Conservation (phyloP, 192 early-diverging fungal genomes). For the Gaertneriomyces semiglobifer region DNA sequence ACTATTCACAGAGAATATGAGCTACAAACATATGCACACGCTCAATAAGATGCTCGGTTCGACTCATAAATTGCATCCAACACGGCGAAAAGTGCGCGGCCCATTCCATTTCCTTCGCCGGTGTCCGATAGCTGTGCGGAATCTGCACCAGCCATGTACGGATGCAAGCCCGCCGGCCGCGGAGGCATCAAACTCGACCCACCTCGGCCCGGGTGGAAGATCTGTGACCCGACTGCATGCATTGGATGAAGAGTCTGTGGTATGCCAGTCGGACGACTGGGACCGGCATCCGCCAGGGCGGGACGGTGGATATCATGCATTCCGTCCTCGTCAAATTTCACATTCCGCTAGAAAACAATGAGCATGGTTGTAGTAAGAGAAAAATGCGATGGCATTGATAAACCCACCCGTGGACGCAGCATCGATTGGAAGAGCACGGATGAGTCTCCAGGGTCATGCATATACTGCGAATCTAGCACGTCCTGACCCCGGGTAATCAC, state of each 20-base stretch:
- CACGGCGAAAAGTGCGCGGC: slow-evolving; percentile 39
- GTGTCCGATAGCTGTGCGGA: not conserved
- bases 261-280: not conserved
- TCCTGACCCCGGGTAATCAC: slow-evolving; percentile 34
- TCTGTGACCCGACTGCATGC: no score
- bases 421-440: slow-evolving; percentile 23
- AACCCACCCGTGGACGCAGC: slow-evolving; percentile 23
- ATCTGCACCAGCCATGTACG: no score
- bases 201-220: no score
- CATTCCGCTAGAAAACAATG: slow-evolving; percentile 21
- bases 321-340: slow-evolving; percentile 15
- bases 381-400: not conserved
- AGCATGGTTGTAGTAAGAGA: not conserved
- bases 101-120: slow-evolving; percentile 20
- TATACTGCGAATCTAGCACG: not conserved
- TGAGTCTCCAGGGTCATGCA: slow-evolving; percentile 8
- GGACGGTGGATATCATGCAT: not conserved
- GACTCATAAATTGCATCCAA: slow-evolving; percentile 43
- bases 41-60: slow-evolving; percentile 22
- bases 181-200: no score
- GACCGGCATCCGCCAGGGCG: not conserved
- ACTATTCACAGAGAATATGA: no score
- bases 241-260: slow-evolving; percentile 3
- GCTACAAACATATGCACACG: not conserved
- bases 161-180: no score